These are phyloP conservation scores for Aspergillus affinis DNA, from an alignment of 495 filamentous ascomycete genomes.

Conservation along the genomic window DNA sequence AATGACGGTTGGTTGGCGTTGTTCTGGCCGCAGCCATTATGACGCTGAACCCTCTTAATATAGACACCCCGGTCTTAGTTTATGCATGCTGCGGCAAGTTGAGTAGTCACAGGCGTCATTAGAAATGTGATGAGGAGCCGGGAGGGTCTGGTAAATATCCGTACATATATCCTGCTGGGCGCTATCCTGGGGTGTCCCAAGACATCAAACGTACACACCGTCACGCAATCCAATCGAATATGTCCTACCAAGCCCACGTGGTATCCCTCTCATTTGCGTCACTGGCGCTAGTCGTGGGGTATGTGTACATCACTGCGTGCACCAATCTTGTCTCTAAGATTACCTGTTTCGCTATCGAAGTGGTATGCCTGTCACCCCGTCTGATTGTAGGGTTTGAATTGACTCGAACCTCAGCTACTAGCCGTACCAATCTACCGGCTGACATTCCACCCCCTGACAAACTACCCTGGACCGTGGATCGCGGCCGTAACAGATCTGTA, in stretches of 20 bases:
- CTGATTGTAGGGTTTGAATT: not conserved
- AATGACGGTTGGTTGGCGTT: not conserved
- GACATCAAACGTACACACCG: no score
- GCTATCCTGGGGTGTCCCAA: no score
- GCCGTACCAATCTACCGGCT: constrained; percentile 2
- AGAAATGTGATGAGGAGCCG: not conserved
- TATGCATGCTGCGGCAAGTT: not conserved
- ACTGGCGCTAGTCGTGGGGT: not conserved
- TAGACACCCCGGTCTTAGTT: not conserved
- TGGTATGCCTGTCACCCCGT: not conserved
- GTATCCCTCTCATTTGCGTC: not conserved
- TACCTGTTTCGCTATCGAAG: not conserved
- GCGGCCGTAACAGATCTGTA: constrained; percentile 42
- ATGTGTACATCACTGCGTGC: not conserved
- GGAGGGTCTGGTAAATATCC: not conserved
- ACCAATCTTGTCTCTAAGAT: not conserved
- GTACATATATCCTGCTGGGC: not conserved
- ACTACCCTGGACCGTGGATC: constrained; percentile 63
- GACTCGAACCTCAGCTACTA: not conserved
- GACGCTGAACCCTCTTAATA: not conserved
- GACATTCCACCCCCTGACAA: constrained; percentile 62
- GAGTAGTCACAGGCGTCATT: not conserved
- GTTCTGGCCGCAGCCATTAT: not conserved
- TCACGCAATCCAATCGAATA: not conserved
- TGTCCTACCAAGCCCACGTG: not conserved